Evolutionary conservation across 208 protist genomes (phyloP).

Genomic region (Trypanosoma grayi): DNA sequence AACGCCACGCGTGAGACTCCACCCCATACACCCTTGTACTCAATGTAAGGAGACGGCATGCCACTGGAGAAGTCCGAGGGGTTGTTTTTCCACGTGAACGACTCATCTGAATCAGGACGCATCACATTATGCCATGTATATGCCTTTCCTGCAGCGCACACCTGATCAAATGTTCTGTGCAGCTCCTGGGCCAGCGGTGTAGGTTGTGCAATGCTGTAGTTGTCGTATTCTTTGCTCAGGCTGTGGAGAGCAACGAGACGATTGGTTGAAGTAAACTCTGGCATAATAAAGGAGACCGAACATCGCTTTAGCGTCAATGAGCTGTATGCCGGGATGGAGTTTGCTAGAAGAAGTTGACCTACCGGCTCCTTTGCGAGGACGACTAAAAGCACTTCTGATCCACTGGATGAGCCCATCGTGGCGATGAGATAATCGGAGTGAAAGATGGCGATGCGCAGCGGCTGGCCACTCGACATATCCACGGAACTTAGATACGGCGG

Average conservation of each 20-base stretch:
- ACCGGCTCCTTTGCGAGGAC: constrained; percentile 41
- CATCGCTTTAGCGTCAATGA: constrained; percentile 36
- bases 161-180: constrained; percentile 13
- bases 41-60: constrained; percentile 35
- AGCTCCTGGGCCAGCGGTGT: constrained; percentile 23
- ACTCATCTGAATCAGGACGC: constrained; percentile 3
- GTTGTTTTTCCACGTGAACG: not conserved
- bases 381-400: constrained; percentile 15
- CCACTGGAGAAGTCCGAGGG: not conserved
- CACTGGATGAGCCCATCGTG: not conserved
- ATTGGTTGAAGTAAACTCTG: constrained; percentile 9
- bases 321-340: constrained; percentile 40
- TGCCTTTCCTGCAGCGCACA: constrained; percentile 22
- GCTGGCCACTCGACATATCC: not conserved
- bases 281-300: constrained; percentile 36
- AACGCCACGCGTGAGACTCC: constrained; percentile 37
- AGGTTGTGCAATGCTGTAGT: constrained; percentile 28
- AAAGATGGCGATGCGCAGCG: constrained; percentile 18
- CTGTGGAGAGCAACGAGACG: constrained; percentile 43
- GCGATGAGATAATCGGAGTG: constrained; percentile 25
- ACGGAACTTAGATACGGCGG: not conserved
- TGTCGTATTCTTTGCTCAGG: constrained; percentile 23
- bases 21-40: constrained; percentile 38
- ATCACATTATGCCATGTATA: constrained; percentile 65
- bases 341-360: constrained; percentile 39